Conservation (phyloP, 139 green algal species). For the Picochlorum sp. region DNA sequence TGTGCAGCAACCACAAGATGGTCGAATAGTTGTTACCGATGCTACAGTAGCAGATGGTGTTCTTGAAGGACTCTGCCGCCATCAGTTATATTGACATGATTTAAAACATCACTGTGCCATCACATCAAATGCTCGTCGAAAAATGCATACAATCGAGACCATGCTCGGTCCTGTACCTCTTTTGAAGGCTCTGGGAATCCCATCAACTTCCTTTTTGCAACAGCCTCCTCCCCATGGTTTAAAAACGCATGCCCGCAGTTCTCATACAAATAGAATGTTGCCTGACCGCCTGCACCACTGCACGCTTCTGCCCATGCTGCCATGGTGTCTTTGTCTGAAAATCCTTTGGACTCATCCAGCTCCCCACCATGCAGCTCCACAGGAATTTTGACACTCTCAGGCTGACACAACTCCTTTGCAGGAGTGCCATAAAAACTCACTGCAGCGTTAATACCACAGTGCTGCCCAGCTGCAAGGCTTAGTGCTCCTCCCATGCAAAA, state of each 20-base stretch:
- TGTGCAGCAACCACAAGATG: conserved; percentile 45
- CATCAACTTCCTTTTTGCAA: conserved; percentile 21
- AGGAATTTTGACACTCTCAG: conserved; percentile 42
- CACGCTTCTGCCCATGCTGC: conserved; percentile 33
- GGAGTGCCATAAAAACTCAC: conserved; percentile 61
- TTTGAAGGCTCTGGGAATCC: conserved; percentile 22
- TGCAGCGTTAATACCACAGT: conserved; percentile 34
- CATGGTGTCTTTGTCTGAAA: conserved; percentile 27
- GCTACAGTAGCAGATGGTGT: conserved; percentile 55
- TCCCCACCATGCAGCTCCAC: conserved; percentile 28
- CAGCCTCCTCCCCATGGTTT: conserved; percentile 13
- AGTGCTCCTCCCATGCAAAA: conserved; percentile 73
- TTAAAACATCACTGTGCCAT: neutral
- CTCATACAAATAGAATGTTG: conserved; percentile 43
- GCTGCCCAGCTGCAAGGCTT: conserved; percentile 42
- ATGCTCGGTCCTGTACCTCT: conserved; percentile 13
- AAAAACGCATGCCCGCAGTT: conserved; percentile 51
- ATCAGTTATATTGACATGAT: conserved; percentile 53
- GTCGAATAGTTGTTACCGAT: conserved; percentile 47
- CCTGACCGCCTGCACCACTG: conserved; percentile 33
- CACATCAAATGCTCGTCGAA: conserved; percentile 17
- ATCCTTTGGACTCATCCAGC: conserved; percentile 37
- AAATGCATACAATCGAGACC: conserved; percentile 15
- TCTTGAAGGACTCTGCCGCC: conserved; percentile 56
- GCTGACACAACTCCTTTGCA: conserved; percentile 19